Conservation (phyloP, 2,329 filamentous ascomycete genomes). For the Geosmithia flava region DNA sequence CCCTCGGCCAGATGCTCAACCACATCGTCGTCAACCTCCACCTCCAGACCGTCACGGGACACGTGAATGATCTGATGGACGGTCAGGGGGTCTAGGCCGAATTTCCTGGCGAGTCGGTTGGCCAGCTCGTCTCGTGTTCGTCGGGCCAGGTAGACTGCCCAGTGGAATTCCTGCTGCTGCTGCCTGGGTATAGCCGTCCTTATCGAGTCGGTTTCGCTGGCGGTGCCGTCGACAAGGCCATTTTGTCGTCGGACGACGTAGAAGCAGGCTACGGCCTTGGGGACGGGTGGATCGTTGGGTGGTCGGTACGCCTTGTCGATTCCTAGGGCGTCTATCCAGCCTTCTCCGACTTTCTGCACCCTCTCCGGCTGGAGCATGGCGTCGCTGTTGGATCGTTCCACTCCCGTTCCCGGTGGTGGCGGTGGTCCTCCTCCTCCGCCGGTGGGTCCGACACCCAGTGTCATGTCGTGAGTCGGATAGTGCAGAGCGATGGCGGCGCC, state of each 20-base stretch:
- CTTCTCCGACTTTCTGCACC: conserved; percentile 27
- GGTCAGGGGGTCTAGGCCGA: conserved; percentile 60
- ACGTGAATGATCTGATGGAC: conserved; percentile 62
- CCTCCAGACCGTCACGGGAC: conserved; percentile 61
- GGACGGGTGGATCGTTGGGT: conserved; percentile 50
- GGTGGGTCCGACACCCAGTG: not conserved
- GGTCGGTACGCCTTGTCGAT: conserved; percentile 81
- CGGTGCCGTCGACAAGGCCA: conserved; percentile 16
- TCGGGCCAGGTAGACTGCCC: conserved; percentile 74
- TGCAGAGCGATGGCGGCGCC: conserved; percentile 11
- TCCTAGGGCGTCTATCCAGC: conserved; percentile 83
- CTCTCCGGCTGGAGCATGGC: not conserved
- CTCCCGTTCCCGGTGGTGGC: too few relatives aligned
- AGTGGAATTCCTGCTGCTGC: conserved; percentile 49
- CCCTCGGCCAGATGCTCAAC: conserved; percentile 75
- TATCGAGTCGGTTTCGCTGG: too few relatives aligned
- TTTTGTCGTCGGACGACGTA: conserved; percentile 55
- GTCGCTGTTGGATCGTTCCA: too few relatives aligned
- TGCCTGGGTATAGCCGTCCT: conserved; percentile 19
- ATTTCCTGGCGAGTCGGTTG: conserved; percentile 63
- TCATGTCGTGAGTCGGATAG: not conserved
- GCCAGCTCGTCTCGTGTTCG: conserved; percentile 67
- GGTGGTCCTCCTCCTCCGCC: too few relatives aligned
- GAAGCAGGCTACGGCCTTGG: conserved; percentile 76
- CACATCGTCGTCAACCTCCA: conserved; percentile 85